Evolutionary conservation across 2,329 filamentous ascomycete genomes (phyloP), one percentile per base, ranked within the genome.

Genomic region (Dactylellina leptospora): DNA sequence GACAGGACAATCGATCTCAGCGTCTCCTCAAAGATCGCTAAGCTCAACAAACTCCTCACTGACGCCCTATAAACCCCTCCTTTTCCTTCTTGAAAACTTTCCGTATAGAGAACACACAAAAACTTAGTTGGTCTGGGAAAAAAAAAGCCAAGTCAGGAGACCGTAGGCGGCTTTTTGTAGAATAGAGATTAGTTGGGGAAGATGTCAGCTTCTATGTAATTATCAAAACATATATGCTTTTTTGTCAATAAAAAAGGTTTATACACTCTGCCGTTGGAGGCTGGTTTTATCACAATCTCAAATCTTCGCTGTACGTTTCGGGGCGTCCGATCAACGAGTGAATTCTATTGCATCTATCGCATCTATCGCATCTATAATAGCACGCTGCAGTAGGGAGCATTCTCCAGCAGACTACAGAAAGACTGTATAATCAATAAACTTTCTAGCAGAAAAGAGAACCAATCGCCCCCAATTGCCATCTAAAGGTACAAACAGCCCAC

Each of bases 21-120:
- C 83, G 93, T 99, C 79, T 93, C 93, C 53, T 85, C 90, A 81
- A 96, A 93, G 87, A 90, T 99, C 82, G 87, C 91, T 81, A 96
- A 92, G 88, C 91, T 99, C 87, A 99, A 99, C 91, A 99, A 97
- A 90, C 89, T 96, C 81, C 90, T 99, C 80, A 93, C 87, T 78
- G 95, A 99, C 84, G 86, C 90, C 82, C 85, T 99, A 90, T 99
- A 96, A 91, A 64, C 11, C 25, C 10, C 4, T 30, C 1, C n/a
- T n/a, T 23, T 18, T 53, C 28, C 25, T 45, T 45, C 4, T 8
- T 8, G n/a, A 42, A 16, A 42, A 42, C 38, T 4, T 4, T n/a
- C 38, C 13, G 23, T 51, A 51, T 51, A 51, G 13, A 51, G 18
- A 10, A 6, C 11, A 51, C 20, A 18, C 27, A 11, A 16, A 18